Base-by-base conservation (phyloP, 2,329 filamentous ascomycete genomes). In the Trichophyton rubrum region DNA sequence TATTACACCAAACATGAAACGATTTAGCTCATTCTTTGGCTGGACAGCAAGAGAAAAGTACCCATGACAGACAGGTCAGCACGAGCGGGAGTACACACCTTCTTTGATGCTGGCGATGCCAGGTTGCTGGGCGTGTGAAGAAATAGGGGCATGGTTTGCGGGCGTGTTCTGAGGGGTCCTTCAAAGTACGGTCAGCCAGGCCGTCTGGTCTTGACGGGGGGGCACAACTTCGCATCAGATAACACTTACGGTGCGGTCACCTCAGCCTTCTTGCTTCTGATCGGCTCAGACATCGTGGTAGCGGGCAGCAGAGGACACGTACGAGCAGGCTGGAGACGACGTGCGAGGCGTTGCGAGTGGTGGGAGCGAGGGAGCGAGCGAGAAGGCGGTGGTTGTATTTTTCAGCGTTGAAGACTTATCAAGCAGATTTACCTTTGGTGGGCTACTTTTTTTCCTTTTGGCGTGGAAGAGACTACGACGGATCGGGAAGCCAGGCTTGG, bases 131-230 rank as follows among this genome's bases (percentile, higher is more conserved):
- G 95, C 93, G 77, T 93, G 92, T 64, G 92, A 97, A 59, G 91
- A 95, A 78, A 99, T 97, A 66, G 93, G 93, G 67, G 95, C 93
- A 80, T 92, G 91, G 78, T 85, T 90, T 67, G 90, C 88, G 68
- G 93, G 93, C 61, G 93, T 99, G 81, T 99, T 99, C 79, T 99
- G 93, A 72, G 93, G 93, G 72, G 93, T 99, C 71, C 93, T 97
- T 76, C 72, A 47, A 47, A 33, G 49, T 24, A 27, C 58, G 68
- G 71, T 71, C 71, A 63, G 41, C 63, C 64, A 57, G 35, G 40
- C 17, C 20, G 59, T 64, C 66, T 30, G 27, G 27, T 30, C 27
- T 30, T 30, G 27, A 30, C 27, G 27, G 27, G 64, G 65, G 65
- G 62, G 65, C 66, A 60, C 64, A 60, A 24, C 43, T 47, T 56